A percentile compares a stretch with the other conserved stretches of the same genome.
Conservation (phyloP, 148 eudicot genomes). For the Beta vulgaris region DNA sequence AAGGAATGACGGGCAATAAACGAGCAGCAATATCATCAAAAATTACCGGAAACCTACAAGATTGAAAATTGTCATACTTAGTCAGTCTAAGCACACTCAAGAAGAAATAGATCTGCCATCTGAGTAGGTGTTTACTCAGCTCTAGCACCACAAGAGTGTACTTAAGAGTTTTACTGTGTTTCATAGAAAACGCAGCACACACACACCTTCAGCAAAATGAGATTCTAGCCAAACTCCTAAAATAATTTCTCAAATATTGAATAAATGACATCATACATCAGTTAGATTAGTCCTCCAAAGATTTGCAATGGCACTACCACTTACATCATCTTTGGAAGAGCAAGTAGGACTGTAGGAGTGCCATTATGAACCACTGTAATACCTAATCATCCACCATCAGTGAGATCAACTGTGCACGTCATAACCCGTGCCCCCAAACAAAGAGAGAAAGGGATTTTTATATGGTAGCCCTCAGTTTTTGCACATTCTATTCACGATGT, state of each 20-base stretch:
- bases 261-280: too few relatives aligned
- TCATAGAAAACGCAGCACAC: not conserved
- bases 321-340: too few relatives aligned
- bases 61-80: conserved; percentile 3
- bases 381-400: not conserved
- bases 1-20: conserved; percentile 86
- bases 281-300: too few relatives aligned
- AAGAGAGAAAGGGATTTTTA: too few relatives aligned
- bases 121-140: not conserved
- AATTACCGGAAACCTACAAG: conserved; percentile 78
- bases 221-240: not conserved
- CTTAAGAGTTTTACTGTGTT: not conserved
- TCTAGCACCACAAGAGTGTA: not conserved
- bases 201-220: not conserved
- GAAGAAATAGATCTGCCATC: not conserved
- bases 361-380: not conserved
- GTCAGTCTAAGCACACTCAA: not conserved
- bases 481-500: too few relatives aligned
- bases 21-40: conserved; percentile 95
- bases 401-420: not conserved
- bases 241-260: not conserved
- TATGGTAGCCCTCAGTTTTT: not conserved
- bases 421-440: too few relatives aligned
- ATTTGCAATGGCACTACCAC: too few relatives aligned
- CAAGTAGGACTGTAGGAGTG: not conserved